Evolutionary conservation across 768 basidiomycete species (phyloP).

Genomic region (Coprinopsis strossmayeri): DNA sequence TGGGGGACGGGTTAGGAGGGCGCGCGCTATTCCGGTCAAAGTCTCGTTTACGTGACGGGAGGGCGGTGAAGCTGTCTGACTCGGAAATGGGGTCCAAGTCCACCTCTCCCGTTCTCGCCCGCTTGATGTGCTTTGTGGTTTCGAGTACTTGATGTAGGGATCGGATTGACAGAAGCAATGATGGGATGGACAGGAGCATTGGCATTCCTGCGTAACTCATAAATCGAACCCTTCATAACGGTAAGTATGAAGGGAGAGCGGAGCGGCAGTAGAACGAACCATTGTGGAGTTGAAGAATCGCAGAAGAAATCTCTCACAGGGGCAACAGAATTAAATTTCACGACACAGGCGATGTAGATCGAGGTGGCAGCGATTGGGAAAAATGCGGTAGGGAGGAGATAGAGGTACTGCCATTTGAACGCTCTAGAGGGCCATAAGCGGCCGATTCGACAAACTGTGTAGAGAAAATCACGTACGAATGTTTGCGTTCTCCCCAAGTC

Average conservation of each 20-base stretch:
- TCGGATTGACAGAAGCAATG: slow-evolving; percentile 39
- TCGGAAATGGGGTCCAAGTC: too few species aligned
- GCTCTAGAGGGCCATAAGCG: slow-evolving; percentile 23
- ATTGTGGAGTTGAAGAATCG: slow-evolving; percentile 50
- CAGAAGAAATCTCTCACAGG: slow-evolving; percentile 51
- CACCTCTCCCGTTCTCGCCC: slow-evolving; percentile 20
- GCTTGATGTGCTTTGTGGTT: slow-evolving; percentile 30
- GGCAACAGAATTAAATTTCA: slow-evolving; percentile 36
- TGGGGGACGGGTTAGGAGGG: background rate
- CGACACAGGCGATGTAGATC: slow-evolving; percentile 34
- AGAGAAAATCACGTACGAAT: slow-evolving; percentile 18
- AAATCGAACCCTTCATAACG: slow-evolving; percentile 42
- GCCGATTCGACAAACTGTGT: slow-evolving; percentile 7
- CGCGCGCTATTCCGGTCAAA: background rate
- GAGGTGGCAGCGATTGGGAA: slow-evolving; percentile 43
- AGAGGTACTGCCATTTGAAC: slow-evolving; percentile 43
- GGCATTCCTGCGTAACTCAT: slow-evolving; percentile 57
- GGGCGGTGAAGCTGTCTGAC: too few species aligned
- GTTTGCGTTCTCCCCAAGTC: slow-evolving; percentile 29
- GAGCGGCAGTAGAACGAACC: slow-evolving; percentile 38
- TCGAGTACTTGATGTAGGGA: slow-evolving; percentile 31
- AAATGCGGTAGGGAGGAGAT: slow-evolving; percentile 35
- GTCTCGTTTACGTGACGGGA: too few species aligned
- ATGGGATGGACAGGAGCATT: slow-evolving; percentile 44
- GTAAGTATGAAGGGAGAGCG: background rate